Base-by-base conservation (phyloP, 805 yeast genomes). In the Wickerhamiella lipophila region DNA sequence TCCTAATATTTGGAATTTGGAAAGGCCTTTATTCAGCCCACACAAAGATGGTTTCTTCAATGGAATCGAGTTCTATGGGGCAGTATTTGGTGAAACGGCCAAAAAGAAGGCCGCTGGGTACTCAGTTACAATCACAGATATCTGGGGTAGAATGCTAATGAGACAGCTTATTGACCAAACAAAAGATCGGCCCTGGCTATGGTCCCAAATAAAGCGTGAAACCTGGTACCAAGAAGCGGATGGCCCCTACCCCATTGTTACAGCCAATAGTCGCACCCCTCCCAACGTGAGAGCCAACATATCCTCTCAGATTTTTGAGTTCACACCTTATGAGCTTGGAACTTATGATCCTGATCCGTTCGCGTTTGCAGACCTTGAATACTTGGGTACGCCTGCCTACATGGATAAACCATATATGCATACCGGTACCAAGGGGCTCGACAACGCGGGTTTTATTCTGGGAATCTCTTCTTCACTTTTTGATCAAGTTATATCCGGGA, bases 301-400 rank as follows among this genome's bases (percentile, higher is more conserved):
- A 15, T 79, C 79, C 61, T 77, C 86, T 5, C 80, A 89, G 2
- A 69, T 56, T 6, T 44, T 50, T 29, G 61, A 57, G 36, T 29
- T 58, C 42, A 49, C 52, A 47, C 83, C 85, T 15, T 74, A 64
- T 54, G 78, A 77, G 57, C 64, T 82, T 58, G 89, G 92, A 15
- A 77, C 86, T 4, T 83, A 86, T 87, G 89, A 82, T 59, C 77
- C 80, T 16, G 70, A 79, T 1, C 63, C 79, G 41, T 65, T 71
- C 45, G 65, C 78, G 3, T 81, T 82, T 61, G 68, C 77, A 13
- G 77, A 80, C 51, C 61, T 76, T 23, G 72, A 75, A 60, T 82
- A 79, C 58, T 58, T 81, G 49, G 92, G 92, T 5, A 50, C 46
- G 2, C 38, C 30, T 6, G 22, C 43, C 18, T 25, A 41, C 32